Conservation (phyloP, 768 basidiomycete species). For the Rhodotorula graminis region DNA sequence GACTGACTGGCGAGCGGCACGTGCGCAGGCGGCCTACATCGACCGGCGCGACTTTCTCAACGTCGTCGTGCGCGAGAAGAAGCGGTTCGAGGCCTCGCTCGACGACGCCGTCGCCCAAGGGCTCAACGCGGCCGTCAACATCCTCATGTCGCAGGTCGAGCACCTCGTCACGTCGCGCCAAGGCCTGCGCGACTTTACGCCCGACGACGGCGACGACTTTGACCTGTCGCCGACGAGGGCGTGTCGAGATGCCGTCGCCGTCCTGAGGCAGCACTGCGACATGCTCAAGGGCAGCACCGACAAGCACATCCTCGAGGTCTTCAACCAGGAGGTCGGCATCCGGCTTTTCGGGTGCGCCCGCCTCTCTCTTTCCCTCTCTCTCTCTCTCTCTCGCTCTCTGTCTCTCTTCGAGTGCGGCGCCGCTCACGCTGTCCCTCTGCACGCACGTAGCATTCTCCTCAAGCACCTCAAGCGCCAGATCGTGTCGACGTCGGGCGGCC, state of each 20-base stretch:
- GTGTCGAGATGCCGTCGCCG: constrained; percentile 82
- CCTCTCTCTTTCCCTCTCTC: neutral
- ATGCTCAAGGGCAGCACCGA: constrained; percentile 88
- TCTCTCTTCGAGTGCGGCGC: neutral
- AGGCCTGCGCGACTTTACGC: constrained; percentile 81
- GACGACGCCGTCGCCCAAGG: constrained; percentile 93
- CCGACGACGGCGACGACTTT: constrained; percentile 62
- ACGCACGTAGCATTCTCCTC: constrained; percentile 68
- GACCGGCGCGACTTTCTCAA: constrained; percentile 71
- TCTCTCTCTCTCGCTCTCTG: neutral
- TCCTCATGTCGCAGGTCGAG: constrained; percentile 63
- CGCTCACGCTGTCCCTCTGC: neutral
- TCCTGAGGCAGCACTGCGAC: constrained; percentile 83
- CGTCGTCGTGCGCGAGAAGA: constrained; percentile 89
- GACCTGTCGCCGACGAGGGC: constrained; percentile 82
- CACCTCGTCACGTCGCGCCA: constrained; percentile 82
- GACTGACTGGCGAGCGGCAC: neutral
- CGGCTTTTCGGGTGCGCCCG: constrained; percentile 68
- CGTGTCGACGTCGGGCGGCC: constrained; percentile 86
- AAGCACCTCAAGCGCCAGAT: constrained; percentile 97
- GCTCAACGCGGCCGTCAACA: constrained; percentile 81
- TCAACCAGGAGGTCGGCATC: constrained; percentile 94
- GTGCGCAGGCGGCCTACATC: constrained; percentile 55
- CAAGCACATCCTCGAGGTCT: constrained; percentile 93
- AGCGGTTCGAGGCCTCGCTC: constrained; percentile 82